Conservation (phyloP, 495 filamentous ascomycete genomes). For the Aspergillus heteromorphus region DNA sequence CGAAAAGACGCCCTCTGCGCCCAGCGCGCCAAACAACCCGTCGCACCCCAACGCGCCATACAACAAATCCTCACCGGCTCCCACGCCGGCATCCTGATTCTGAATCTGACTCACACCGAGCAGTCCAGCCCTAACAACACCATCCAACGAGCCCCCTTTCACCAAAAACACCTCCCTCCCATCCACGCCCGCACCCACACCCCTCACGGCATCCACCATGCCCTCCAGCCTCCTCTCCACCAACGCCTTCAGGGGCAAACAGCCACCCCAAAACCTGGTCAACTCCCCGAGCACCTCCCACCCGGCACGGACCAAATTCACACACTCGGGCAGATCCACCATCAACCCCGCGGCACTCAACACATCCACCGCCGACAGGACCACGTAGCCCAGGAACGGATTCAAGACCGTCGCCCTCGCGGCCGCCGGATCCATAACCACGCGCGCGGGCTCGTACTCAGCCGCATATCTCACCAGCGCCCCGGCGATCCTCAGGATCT, state of each 20-base stretch:
- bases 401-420: slow-evolving; percentile 24
- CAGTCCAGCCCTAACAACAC: slow-evolving; percentile 21
- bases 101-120: no score
- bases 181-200: no score
- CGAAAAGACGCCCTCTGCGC: slow-evolving; percentile 19
- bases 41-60: slow-evolving; percentile 30
- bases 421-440: slow-evolving; percentile 10
- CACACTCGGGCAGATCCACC: slow-evolving; percentile 34
- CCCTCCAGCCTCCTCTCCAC: slow-evolving; percentile 28
- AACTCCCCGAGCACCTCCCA: slow-evolving; percentile 35
- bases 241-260: slow-evolving; percentile 19
- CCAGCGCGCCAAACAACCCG: slow-evolving; percentile 29
- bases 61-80: slow-evolving; percentile 29
- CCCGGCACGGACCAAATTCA: slow-evolving; percentile 40
- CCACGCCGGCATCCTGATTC: slow-evolving; percentile 11
- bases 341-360: slow-evolving; percentile 34
- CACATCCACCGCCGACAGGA: slow-evolving; percentile 44
- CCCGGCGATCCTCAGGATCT: slow-evolving; percentile 32
- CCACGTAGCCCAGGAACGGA: slow-evolving; percentile 40
- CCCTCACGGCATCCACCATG: slow-evolving; percentile 25
- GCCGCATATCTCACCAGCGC: slow-evolving; percentile 23
- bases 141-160: slow-evolving; percentile 29
- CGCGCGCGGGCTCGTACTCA: slow-evolving; percentile 18
- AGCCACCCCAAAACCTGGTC: slow-evolving; percentile 29
- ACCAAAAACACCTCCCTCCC: slow-evolving; percentile 31